A percentile compares a stretch with the other conserved stretches of the same genome.
phyloP scores from a whole-genome alignment of 2,329 filamentous ascomycete genomes.

The Colletotrichum sp. region DNA sequence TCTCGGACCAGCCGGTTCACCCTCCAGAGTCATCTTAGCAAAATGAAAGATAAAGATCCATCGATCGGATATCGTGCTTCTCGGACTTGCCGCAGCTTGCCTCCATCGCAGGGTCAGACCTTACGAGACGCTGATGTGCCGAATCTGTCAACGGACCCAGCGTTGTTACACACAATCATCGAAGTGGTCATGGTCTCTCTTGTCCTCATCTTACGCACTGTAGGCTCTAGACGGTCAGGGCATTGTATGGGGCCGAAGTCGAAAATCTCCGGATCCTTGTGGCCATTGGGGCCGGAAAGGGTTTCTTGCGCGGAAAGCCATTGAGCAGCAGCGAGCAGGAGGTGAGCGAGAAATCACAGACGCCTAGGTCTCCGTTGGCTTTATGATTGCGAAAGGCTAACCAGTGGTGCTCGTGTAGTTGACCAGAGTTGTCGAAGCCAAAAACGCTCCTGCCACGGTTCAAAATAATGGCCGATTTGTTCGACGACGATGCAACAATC shows the following conservation, averaged over 20 bases:
- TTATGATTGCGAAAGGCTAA: background rate
- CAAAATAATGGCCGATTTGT: slow-evolving; percentile 59
- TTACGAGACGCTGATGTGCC: background rate
- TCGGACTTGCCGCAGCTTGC: background rate
- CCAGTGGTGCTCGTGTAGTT: slow-evolving; percentile 41
- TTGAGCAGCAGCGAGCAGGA: slow-evolving; percentile 63
- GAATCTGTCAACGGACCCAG: rapidly evolving
- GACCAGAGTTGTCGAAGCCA: slow-evolving; percentile 62
- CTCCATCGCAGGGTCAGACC: background rate
- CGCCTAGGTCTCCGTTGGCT: background rate
- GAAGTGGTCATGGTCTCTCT: background rate
- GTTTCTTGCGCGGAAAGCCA: slow-evolving; percentile 65
- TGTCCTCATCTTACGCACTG: background rate
- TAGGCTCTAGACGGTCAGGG: slow-evolving; percentile 39
- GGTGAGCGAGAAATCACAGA: slow-evolving; percentile 38
- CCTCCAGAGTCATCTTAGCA: background rate
- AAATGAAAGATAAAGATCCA: background rate
- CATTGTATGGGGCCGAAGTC: slow-evolving; percentile 50
- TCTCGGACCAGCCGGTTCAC: background rate
- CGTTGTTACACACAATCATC: background rate
- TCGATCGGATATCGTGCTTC: background rate
- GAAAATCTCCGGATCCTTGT: slow-evolving; percentile 61
- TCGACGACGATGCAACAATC: slow-evolving; percentile 53
- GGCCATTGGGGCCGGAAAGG: slow-evolving; percentile 56
- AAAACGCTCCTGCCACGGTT: slow-evolving; percentile 58